Evolutionary conservation across 2,329 filamentous ascomycete species (phyloP).

Genomic region (Sporothrix pseudoabietina): DNA sequence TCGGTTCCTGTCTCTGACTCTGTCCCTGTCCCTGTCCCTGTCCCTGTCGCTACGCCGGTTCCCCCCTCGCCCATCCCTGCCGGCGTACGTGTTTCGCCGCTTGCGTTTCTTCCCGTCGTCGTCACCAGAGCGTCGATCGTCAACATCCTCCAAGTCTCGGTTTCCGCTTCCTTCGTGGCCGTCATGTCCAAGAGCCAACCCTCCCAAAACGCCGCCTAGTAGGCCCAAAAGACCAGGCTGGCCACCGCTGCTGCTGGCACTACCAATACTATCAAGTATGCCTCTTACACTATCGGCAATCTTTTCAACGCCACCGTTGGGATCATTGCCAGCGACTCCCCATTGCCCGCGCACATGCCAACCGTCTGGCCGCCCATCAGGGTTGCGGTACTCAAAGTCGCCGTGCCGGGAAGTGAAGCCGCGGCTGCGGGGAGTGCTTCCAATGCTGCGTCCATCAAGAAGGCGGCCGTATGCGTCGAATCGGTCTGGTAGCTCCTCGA

Average conservation of each 20-base stretch:
- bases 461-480: slow-evolving; percentile 51
- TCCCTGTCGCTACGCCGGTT: neutral
- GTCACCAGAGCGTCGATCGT: neutral
- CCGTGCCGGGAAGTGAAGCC: slow-evolving; percentile 46
- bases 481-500: slow-evolving; percentile 52
- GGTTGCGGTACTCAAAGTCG: slow-evolving; percentile 47
- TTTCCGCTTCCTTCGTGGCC: neutral
- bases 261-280: slow-evolving; percentile 40
- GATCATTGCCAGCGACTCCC: slow-evolving; percentile 50
- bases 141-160: neutral
- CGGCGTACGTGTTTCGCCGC: slow-evolving; percentile 15
- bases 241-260: slow-evolving; percentile 7
- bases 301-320: slow-evolving; percentile 46
- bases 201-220: slow-evolving; percentile 38
- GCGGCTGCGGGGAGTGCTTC: neutral
- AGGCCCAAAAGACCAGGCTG: slow-evolving; percentile 39
- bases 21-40: neutral
- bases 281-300: slow-evolving; percentile 38
- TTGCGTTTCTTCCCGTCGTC: slow-evolving; percentile 24
- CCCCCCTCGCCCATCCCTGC: neutral
- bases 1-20: neutral
- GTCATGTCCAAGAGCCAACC: slow-evolving; percentile 30
- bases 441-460: slow-evolving; percentile 36
- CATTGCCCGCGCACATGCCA: slow-evolving; percentile 47
- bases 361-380: slow-evolving; percentile 38